Percentiles rank a stretch among this genome's conserved stretches.
Conservation (phyloP, 1,284 basidiomycete species). For the Pseudozyma sp. region DNA sequence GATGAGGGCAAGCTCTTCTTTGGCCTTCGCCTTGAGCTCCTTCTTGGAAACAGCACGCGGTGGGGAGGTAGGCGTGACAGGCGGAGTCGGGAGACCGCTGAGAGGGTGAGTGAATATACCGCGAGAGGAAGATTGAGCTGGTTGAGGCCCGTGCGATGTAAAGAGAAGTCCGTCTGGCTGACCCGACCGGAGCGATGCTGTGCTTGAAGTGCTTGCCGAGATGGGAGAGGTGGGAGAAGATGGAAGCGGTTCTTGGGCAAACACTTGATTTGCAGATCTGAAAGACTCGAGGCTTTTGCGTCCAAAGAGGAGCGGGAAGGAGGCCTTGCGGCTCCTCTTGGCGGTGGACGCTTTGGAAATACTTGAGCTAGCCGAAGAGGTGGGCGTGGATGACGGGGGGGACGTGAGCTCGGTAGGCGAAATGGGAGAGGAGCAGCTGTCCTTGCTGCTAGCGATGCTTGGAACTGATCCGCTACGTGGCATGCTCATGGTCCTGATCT, state of each 20-base stretch:
- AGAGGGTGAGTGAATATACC: slow-evolving; percentile 9
- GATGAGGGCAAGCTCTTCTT: slow-evolving; percentile 54
- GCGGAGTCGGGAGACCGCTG: slow-evolving; percentile 17
- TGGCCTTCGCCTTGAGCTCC: slow-evolving; percentile 48
- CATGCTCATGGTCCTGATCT: slow-evolving; percentile 21
- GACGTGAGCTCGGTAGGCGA: neutral
- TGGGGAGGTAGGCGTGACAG: slow-evolving; percentile 19
- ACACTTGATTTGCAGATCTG: neutral
- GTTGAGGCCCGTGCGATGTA: slow-evolving; percentile 4
- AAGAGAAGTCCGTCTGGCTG: slow-evolving; percentile 21
- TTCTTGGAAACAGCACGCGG: slow-evolving; percentile 31
- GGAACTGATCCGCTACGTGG: slow-evolving; percentile 11
- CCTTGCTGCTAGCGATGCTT: slow-evolving; percentile 4
- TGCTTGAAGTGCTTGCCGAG: slow-evolving; percentile 2
- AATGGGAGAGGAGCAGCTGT: neutral
- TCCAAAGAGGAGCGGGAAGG: slow-evolving; percentile 47
- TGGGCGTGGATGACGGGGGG: slow-evolving; percentile 2
- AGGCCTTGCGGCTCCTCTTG: slow-evolving; percentile 26
- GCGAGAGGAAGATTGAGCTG: slow-evolving; percentile 2
- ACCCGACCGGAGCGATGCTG: neutral
- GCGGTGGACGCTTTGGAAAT: slow-evolving; percentile 18
- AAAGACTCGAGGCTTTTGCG: slow-evolving; percentile 27
- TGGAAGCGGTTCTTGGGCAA: slow-evolving; percentile 8
- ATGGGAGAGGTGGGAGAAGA: slow-evolving; percentile 12
- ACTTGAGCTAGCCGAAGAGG: slow-evolving; percentile 29